Evolutionary conservation across 2,329 filamentous ascomycete genomes (phyloP).

Genomic region (Ampelomyces quisqualis): DNA sequence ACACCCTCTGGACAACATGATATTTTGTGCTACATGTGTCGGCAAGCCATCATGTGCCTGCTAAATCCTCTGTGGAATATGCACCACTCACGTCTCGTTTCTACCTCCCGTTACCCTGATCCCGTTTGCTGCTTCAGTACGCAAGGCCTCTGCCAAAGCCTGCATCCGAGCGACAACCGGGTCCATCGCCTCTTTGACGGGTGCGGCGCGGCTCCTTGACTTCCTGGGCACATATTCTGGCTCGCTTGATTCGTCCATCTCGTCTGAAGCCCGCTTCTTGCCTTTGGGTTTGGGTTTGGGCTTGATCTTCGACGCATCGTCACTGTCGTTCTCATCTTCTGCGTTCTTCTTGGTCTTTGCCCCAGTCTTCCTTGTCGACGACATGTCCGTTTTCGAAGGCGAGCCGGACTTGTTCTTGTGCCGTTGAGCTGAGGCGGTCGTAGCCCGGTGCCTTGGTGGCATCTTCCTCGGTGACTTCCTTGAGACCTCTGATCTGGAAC

Average conservation of each 20-base stretch:
- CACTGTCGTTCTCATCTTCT: background rate
- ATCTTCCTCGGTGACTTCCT: slow-evolving; percentile 57
- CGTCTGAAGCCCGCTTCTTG: slow-evolving; percentile 13
- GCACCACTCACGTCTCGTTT: no score
- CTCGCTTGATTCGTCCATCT: slow-evolving; percentile 8
- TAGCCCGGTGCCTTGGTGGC: slow-evolving; percentile 72
- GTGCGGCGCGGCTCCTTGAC: slow-evolving; percentile 11
- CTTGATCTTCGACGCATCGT: background rate
- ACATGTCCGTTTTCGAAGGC: slow-evolving; percentile 74
- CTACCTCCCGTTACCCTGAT: background rate
- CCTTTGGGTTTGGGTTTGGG: slow-evolving; percentile 5
- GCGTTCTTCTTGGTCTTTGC: slow-evolving; percentile 38
- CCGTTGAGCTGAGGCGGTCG: slow-evolving; percentile 67
- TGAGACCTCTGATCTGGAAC: slow-evolving; percentile 64
- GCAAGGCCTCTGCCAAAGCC: background rate
- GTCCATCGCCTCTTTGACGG: background rate
- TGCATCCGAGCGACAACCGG: background rate
- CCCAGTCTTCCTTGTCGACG: slow-evolving; percentile 79
- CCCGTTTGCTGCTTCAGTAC: background rate
- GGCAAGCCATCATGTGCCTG: no score
- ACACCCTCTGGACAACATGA: no score
- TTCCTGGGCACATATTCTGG: slow-evolving; percentile 15
- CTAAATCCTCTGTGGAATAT: no score
- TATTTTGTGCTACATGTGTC: no score
- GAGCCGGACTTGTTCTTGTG: slow-evolving; percentile 70